Evolutionary conservation across 495 filamentous ascomycete genomes (phyloP), one percentile per base, ranked within the genome.

Genomic region (Pseudotulostoma volvatum): DNA sequence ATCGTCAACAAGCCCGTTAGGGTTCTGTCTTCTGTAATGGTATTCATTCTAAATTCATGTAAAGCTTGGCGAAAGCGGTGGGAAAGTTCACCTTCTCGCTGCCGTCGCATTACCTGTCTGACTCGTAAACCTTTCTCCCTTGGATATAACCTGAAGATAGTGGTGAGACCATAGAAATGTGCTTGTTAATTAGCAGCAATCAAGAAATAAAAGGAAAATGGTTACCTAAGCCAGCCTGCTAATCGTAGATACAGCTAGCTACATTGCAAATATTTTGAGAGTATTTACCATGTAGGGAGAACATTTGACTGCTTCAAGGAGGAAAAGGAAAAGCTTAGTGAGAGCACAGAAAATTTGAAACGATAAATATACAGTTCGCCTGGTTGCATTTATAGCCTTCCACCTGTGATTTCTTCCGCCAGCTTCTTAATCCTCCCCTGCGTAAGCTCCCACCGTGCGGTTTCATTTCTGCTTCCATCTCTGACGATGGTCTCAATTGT

Each of bases 351-450:
- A n/a, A n/a, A n/a, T n/a, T n/a, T n/a, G 23, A 49, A 55, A 45
- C 52, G 42, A 50, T 52, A 37, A 37, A 18, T 18, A 20, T 37
- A 37, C 18, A 37, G 35, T 19, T 18, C 14, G 20, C 8, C 11
- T 11, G 13, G 11, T 21, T 18, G 18, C 35, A 11, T 15, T 38
- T 61, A 71, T 54, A 79, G 61, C 63, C 77, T 81, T 40, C 77
- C 78, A 30, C 78, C 78, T 14, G 74, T 81, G 44, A 83, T 57
- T 52, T 73, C 63, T 57, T 83, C 78, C 14, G 66, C 73, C 48
- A 83, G 66, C 54, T 64, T 69, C 61, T 65, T 71, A 45, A 80
- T 59, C 55, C 78, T 68, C 45, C 70, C 57, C 45, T 68, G 64
- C 16, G 55, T 60, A 9, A 72, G n/a, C 42, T 60, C 56, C 60